Evolutionary conservation across 2,329 filamentous ascomycete genomes (phyloP), one percentile per base, ranked within the genome.

Genomic region (Phialophora chinensis): DNA sequence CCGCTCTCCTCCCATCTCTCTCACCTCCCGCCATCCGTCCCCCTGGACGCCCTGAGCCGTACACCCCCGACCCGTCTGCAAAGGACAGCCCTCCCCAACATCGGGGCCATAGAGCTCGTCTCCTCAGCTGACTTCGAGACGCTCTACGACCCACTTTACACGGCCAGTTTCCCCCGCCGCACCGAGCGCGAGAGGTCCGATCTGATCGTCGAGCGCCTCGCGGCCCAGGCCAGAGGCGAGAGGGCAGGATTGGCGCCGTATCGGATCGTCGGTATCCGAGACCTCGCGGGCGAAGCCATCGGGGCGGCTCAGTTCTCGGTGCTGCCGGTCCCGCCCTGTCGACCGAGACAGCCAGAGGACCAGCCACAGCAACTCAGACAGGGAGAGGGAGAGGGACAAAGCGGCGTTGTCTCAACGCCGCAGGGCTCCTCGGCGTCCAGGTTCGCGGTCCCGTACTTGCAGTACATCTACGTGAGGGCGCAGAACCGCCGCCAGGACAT

Each of bases 221-320:
- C 64, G 14, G 67, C 69, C 3, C 66, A 72, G 27, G 60, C 63
- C 27, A 42, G 60, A 2, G 66, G 66, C 31, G 44, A 62, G 12
- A 60, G 70, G 11, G 50, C 20, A 10, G 59, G 64, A 1, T 38
- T 71, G 31, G 70, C 70, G 42, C 69, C 70, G 6, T 72, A 72
- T 38, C 60, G 65, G 1, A 68, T 72, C 62, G 66, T 72, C 12
- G 70, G 70, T 20, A 66, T 72, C 17, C 56, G 70, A 7, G 69
- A 69, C 35, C 56, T 60, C 23, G 27, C 62, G 1, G 70, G 69
- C 2, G 47, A 69, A 50, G 70, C 66, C 1, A 69, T 72, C n/a
- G 70, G 69, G 17, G 70, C 70, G 2, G 70, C 70, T 29, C 70
- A 72, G n/a, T 72, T 72, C 50, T 69, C 66, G 11, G 69, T 72